Base-by-base conservation (phyloP, 164 flowering plant species). In the Buxus sempervirens region DNA sequence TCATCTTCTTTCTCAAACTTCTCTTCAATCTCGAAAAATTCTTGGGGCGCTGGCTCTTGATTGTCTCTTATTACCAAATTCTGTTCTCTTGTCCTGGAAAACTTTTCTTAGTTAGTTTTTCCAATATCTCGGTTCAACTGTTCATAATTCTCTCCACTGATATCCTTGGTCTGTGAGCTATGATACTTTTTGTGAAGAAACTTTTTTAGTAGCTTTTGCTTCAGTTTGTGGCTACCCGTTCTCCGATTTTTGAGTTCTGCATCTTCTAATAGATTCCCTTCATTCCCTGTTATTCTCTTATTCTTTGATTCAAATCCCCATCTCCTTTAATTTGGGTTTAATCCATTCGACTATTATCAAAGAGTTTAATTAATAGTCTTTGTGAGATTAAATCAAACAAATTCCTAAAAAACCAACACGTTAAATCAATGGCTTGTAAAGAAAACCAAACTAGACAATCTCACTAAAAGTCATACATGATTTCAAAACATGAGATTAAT, bases 111-210 rank as follows among this genome's bases (percentile, higher is more conserved):
- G 25, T 15, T 19, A 14, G 13, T 64, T 53, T 24, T 6, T 60
- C 54, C 25, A 10, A 60, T 32, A 24, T 61, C 66, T 18, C 38
- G 54, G 45, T 62, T 32, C 23, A 53, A 65, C 20, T 64, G 70
- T 6, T 14, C 12, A 21, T 56, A 56, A 9, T 23, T 49, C 54
- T 59, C 68, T 71, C 61, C 32, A 13, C 20, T 27, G 0, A 23
- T 51, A 12, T 53, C 73, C 62, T 42, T 67, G 38, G 59, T 77
- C 76, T 69, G 81, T 4, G 53, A 22, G 15, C 62, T 23, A 1
- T 83, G 65, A 41, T 80, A 60, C 67, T 77, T 85, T 77, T 79
- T 86, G 0, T 83, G 80, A 28, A 83, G 70, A 0, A 83, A 61
- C 53, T 77, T 82, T 75, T 73, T 82, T 24, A 86, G 55, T n/a